Base-by-base conservation (phyloP, 176 grass and related monocot species). In the Bonia amplexicaulis region DNA sequence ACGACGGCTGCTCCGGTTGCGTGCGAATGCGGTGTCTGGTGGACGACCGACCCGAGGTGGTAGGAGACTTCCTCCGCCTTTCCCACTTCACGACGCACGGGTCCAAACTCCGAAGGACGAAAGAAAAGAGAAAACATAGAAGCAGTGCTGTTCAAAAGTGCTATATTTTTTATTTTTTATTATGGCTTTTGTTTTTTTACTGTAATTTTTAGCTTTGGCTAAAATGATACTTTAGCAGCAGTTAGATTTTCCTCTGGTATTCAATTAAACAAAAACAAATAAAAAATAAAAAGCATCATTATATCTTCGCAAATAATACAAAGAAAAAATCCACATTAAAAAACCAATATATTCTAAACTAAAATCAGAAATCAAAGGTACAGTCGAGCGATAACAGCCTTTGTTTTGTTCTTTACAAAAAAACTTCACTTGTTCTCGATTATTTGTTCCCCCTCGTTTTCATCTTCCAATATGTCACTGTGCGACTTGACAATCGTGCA, bases 1-100 rank as follows among this genome's bases (percentile, higher is more conserved):
- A 80, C 69, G 69, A 80, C 77, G 57, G 4, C 76, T 63, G 44
- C 67, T 62, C 84, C 47, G 77, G 68, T 73, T 37, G 77, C 68
- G 29, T 65, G 37, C 40, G 53, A 8, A 6, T 23, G 45, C 78
- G 61, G 51, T 76, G 72, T 45, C 11, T 8, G 33, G 65, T 71
- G 47, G 64, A 20, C 79, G 79, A 41, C 31, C 16, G 17, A 46
- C 8, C 7, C 7, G 4, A 17, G 64, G 52, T 2, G 0, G 85
- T 63, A 9, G 73, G 71, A 26, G 22, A 8, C 45, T 71, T 86
- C 77, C 23, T 64, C 5, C 35, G 25, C 3, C 33, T 13, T 79
- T 62, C 62, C 39, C 64, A 7, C 78, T 8, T 26, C 15, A 37
- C 79, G 29, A 55, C 72, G 26, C 16, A 39, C 12, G 2, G 77